phyloP scores from a whole-genome alignment of 768 basidiomycete genomes.

The Termitomyces heimii region DNA sequence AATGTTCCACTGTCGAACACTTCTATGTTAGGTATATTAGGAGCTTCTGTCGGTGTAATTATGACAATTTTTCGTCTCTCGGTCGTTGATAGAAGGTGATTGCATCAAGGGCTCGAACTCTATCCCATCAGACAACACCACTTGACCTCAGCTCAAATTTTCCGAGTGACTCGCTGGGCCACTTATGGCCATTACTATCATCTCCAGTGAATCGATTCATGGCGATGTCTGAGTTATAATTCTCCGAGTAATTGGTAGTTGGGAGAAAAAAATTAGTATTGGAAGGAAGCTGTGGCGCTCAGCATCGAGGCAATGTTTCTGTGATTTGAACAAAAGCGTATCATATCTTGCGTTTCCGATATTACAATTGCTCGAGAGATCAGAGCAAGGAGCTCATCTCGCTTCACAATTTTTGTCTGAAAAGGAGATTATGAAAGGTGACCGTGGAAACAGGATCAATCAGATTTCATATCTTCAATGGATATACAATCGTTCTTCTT shows the following conservation, averaged over 20 bases:
- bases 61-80: not conserved
- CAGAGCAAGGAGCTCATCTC: not conserved
- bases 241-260: not conserved
- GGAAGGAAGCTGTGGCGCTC: not conserved
- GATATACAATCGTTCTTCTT: no score
- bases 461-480: not conserved
- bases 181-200: not conserved
- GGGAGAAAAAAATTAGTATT: not conserved
- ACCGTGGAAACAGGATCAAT: not conserved
- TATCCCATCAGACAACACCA: not conserved
- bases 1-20: not conserved
- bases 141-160: not conserved
- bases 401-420: not conserved
- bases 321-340: not conserved
- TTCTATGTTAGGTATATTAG: not conserved
- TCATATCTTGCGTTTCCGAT: not conserved
- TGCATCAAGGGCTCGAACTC: not conserved
- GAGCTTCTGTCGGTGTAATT: not conserved
- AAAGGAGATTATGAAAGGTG: not conserved
- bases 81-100: not conserved
- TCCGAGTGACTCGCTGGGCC: not conserved
- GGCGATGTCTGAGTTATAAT: not conserved
- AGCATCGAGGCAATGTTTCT: not conserved
- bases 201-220: not conserved
- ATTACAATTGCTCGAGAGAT: not conserved